A percentile compares a stretch with the other conserved stretches of the same genome.
These are phyloP conservation scores for Monilinia aucupariae DNA, from an alignment of 2,329 filamentous ascomycete species.

Conservation along the genomic window DNA sequence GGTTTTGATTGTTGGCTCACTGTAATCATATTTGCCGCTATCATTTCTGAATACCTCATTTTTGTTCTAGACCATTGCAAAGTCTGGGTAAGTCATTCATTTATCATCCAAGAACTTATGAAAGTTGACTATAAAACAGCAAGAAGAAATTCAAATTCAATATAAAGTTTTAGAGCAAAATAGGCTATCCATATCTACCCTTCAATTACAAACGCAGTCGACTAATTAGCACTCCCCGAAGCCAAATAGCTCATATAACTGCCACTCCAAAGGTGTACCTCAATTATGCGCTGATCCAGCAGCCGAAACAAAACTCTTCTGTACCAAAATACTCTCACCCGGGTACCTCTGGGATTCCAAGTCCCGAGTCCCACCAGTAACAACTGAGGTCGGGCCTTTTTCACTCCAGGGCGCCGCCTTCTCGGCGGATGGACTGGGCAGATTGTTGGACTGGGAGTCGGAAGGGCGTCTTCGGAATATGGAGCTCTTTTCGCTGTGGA, in stretches of 20 bases:
- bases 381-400: not conserved
- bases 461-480: not conserved
- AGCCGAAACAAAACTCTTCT: slow-evolving; percentile 10
- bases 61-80: no score
- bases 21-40: no score
- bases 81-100: no score
- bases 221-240: not conserved
- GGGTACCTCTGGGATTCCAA: slow-evolving; percentile 4
- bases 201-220: not conserved
- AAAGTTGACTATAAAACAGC: not conserved
- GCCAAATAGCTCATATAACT: not conserved
- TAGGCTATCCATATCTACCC: not conserved
- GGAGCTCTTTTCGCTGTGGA: slow-evolving; percentile 1
- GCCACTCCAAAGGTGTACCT: not conserved
- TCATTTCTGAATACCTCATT: no score
- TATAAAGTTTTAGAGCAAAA: not conserved
- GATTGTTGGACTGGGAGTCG: not conserved
- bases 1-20: not conserved
- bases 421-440: not conserved
- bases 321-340: not conserved
- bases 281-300: not conserved
- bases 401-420: slow-evolving; percentile 5
- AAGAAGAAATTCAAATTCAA: not conserved
- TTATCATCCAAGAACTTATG: not conserved
- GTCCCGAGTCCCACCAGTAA: not conserved